These are phyloP conservation scores for Canavalia ensiformis DNA, from an alignment of 306 rosid species.

Conservation along the genomic window DNA sequence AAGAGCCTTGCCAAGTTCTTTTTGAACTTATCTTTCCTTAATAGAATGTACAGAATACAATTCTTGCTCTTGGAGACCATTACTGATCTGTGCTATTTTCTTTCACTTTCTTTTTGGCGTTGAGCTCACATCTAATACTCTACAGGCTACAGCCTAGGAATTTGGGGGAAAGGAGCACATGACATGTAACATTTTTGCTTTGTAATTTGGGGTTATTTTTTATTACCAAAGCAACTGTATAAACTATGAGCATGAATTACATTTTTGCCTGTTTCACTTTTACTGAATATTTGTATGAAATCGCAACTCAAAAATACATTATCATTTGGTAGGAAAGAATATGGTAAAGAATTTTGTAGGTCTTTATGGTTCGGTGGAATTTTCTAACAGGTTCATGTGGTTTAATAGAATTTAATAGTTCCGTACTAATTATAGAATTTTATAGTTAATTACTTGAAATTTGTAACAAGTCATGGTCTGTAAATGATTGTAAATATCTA, in stretches of 20 bases:
- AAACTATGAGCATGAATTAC: constrained; percentile 25
- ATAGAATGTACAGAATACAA: constrained; percentile 66
- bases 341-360: neutral
- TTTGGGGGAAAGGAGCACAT: constrained; percentile 43
- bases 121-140: constrained; percentile 13
- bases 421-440: neutral
- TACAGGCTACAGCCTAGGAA: constrained; percentile 20
- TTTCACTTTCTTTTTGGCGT: constrained; percentile 24
- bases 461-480: too few species aligned
- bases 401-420: neutral
- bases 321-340: neutral
- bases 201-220: constrained; percentile 45
- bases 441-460: neutral
- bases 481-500: neutral
- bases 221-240: constrained; percentile 40
- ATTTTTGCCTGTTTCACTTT: constrained; percentile 6
- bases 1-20: constrained; percentile 54
- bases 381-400: neutral
- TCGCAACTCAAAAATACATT: neutral
- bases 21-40: constrained; percentile 41
- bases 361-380: neutral
- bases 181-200: constrained; percentile 52
- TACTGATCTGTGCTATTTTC: constrained; percentile 47
- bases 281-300: constrained; percentile 33
- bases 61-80: constrained; percentile 52